Evolutionary conservation across 768 basidiomycete species (phyloP), one percentile per base, ranked within the genome.

Genomic region (Lyophyllum semitale): DNA sequence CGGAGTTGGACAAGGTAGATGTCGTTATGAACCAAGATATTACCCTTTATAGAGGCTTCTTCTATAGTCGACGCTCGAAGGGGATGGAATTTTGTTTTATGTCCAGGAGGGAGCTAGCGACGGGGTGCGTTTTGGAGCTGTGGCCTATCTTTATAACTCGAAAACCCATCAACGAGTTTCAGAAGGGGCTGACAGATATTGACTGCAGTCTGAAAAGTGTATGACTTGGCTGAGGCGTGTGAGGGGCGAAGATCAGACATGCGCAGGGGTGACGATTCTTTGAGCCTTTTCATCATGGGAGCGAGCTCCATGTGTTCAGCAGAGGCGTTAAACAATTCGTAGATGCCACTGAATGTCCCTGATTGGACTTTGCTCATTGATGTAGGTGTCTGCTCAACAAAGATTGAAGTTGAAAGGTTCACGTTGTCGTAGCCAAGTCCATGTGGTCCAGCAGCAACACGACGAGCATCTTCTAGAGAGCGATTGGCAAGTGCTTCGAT

Each of bases 321-420:
- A n/a, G 57, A 51, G 3, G 58, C 65, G 47, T 64, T 61, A 2
- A 23, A 54, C 3, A 73, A 54, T 18, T 55, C 32, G 54, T 74
- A 74, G 3, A 76, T 47, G 4, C 71, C 57, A 5, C 62, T 25
- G 43, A 72, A 68, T 0, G 72, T 75, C 2, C 73, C 72, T 1
- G 71, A 73, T 33, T 71, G 69, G 8, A 74, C 73, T 54, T 74
- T 76, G 29, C 54, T 60, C 13, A 64, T 63, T 3, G 61, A 59
- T 17, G 55, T 48, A 3, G 59, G 57, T 0, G 54, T 45, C 52
- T 75, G 69, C 53, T 75, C 71, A 18, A 72, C 60, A 42, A 60
- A 64, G 17, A 67, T 73, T 1, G 72, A 73, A 0, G 59, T 65
- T 0, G 56, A 64, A 49, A 53, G 3, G 25, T 47, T 53, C 29